Evolutionary conservation across 345 rosid species (phyloP).

Genomic region (Hevea brasiliensis): DNA sequence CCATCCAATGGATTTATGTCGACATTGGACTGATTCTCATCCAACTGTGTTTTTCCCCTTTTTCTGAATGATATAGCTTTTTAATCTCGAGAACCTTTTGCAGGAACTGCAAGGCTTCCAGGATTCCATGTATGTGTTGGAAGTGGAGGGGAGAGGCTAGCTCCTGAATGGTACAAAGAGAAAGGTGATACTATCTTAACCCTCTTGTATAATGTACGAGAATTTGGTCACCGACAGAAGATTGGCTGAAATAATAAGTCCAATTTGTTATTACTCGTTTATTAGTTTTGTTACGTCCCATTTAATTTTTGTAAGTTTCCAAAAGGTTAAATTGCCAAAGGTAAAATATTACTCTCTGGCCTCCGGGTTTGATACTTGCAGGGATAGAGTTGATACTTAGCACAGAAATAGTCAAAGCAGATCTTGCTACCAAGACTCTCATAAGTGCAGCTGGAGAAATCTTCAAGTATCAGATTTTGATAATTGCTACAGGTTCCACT

Average conservation of each 20-base stretch:
- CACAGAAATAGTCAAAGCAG: slow-evolving; percentile 94
- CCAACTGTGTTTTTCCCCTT: not conserved
- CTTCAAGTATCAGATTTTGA: slow-evolving; percentile 66
- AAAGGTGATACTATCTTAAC: slow-evolving; percentile 50
- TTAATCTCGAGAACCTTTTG: not conserved
- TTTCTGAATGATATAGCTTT: not conserved
- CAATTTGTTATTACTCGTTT: not conserved
- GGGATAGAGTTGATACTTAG: slow-evolving; percentile 88
- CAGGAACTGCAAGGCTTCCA: slow-evolving; percentile 97
- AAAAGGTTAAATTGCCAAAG: not conserved
- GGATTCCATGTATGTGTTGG: slow-evolving; percentile 98
- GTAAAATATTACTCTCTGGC: not conserved
- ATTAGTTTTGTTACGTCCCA: not conserved
- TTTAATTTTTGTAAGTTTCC: not conserved
- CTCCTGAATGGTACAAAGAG: slow-evolving; percentile 87
- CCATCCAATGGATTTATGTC: not conserved
- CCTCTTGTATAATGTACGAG: not conserved
- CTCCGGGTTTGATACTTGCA: slow-evolving; percentile 36
- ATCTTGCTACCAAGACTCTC: slow-evolving; percentile 69
- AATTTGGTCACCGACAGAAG: not conserved
- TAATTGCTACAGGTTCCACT: slow-evolving; percentile 90
- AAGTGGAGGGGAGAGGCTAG: slow-evolving; percentile 90
- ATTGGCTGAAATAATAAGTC: not conserved
- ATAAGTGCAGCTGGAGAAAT: slow-evolving; percentile 67
- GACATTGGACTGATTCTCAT: not conserved